phyloP scores from a whole-genome alignment of 768 basidiomycete species.

The Lenzites betulinus region DNA sequence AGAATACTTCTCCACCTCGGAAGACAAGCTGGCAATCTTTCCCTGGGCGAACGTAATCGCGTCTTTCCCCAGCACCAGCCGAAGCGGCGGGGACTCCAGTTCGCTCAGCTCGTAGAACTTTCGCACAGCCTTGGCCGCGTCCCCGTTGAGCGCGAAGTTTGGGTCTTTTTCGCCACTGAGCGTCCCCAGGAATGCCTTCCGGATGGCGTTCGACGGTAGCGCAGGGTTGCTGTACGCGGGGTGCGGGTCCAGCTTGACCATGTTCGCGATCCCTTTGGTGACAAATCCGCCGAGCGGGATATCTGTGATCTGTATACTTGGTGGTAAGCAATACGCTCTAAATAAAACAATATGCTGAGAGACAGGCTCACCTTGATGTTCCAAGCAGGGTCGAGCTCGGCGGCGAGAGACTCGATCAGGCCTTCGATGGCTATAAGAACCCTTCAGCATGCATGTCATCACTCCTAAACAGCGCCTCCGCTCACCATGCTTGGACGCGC shows the following conservation, averaged over 20 bases:
- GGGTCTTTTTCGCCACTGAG: neutral
- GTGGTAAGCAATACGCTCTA: neutral
- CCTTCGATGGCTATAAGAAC: conserved; percentile 31
- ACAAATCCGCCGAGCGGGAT: conserved; percentile 17
- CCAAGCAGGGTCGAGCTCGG: conserved; percentile 48
- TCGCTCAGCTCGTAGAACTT: conserved; percentile 20
- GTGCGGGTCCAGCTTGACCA: conserved; percentile 2
- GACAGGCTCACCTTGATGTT: conserved; percentile 40
- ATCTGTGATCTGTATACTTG: conserved; percentile 14
- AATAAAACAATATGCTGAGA: too few relatives aligned
- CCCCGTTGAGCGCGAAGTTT: conserved; percentile 4
- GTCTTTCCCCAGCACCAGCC: conserved; percentile 14
- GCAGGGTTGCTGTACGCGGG: conserved; percentile 18
- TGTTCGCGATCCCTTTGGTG: conserved; percentile 5
- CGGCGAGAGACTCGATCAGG: conserved; percentile 38
- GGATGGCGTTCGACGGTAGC: neutral
- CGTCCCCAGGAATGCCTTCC: neutral
- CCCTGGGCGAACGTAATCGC: neutral
- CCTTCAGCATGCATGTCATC: neutral
- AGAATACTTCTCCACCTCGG: conserved; percentile 18
- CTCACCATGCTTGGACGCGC: conserved; percentile 27
- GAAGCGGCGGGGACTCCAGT: conserved; percentile 17
- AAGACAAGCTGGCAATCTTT: conserved; percentile 3
- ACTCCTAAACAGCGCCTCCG: too few relatives aligned
- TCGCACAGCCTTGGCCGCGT: conserved; percentile 19